Conservation (phyloP, 208 protist species). For the Lotmaria passim region DNA sequence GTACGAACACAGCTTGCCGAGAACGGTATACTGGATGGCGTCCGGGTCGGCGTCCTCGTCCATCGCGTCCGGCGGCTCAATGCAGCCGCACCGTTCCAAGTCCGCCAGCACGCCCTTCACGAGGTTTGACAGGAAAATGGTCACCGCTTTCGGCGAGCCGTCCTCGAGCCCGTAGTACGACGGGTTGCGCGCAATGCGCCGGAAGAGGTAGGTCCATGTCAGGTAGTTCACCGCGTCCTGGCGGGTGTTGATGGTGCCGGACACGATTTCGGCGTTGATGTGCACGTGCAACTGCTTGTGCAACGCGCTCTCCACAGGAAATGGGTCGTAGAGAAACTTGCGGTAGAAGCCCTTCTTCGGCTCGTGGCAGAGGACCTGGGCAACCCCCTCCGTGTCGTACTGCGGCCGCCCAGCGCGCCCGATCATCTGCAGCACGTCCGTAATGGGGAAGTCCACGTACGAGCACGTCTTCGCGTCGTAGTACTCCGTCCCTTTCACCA, state of each 20-base stretch:
- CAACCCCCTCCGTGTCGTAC: conserved; percentile 96
- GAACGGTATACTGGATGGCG: conserved; percentile 83
- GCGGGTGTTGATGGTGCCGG: conserved; percentile 93
- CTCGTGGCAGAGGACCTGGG: conserved; percentile 97
- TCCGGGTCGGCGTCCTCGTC: conserved; percentile 68
- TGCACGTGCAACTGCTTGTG: conserved; percentile 96
- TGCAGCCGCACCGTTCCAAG: conserved; percentile 83
- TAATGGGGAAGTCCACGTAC: conserved; percentile 99
- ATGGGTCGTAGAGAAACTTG: conserved; percentile 99
- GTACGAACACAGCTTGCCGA: conserved; percentile 98
- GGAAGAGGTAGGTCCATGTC: conserved; percentile 99
- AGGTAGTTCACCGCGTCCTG: conserved; percentile 98
- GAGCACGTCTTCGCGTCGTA: conserved; percentile 97
- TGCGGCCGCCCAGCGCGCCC: conserved; percentile 98
- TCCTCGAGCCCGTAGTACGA: conserved; percentile 98
- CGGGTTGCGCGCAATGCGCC: conserved; percentile 97
- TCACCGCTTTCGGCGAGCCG: conserved; percentile 82
- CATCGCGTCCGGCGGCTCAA: conserved; percentile 59
- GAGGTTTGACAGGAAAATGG: conserved; percentile 84
- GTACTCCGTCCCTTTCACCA: conserved; percentile 99
- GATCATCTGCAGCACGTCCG: conserved; percentile 99
- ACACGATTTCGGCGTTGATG: conserved; percentile 99
- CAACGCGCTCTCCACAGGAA: conserved; percentile 99
- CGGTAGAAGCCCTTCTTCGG: conserved; percentile 99
- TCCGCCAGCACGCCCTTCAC: conserved; percentile 85